phyloP scores from a whole-genome alignment of 208 protist genomes.

The Leishmania lainsoni region DNA sequence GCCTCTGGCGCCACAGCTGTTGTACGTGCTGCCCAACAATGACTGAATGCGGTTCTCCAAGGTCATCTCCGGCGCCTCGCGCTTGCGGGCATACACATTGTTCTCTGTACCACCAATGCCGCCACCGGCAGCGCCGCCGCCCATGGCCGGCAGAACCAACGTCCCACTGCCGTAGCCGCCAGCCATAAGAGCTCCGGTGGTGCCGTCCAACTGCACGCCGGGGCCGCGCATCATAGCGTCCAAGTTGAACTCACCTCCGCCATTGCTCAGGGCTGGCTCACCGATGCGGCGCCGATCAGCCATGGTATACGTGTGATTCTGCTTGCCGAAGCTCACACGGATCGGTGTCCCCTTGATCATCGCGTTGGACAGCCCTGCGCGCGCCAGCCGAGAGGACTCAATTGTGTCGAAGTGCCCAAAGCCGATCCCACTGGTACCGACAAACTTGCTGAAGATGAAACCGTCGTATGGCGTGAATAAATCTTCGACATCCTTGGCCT shows the following conservation, averaged over 20 bases:
- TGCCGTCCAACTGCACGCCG: slow-evolving; percentile 30
- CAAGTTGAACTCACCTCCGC: slow-evolving; percentile 34
- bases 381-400: slow-evolving; percentile 63
- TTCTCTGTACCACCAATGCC: slow-evolving; percentile 17
- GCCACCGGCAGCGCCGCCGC: slow-evolving; percentile 30
- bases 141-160: slow-evolving; percentile 63
- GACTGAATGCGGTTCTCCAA: slow-evolving; percentile 75
- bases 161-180: slow-evolving; percentile 30
- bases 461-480: slow-evolving; percentile 77
- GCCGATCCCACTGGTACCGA: slow-evolving; percentile 62
- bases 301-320: slow-evolving; percentile 76
- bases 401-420: slow-evolving; percentile 87
- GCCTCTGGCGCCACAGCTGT: slow-evolving; percentile 61
- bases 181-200: slow-evolving; percentile 41
- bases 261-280: slow-evolving; percentile 9
- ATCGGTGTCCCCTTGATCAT: slow-evolving; percentile 68
- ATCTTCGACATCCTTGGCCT: slow-evolving; percentile 66
- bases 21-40: slow-evolving; percentile 71
- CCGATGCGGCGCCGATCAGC: slow-evolving; percentile 53
- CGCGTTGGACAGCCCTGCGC: slow-evolving; percentile 54
- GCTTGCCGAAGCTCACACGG: slow-evolving; percentile 84
- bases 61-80: slow-evolving; percentile 60
- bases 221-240: slow-evolving; percentile 51
- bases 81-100: slow-evolving; percentile 53
- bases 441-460: slow-evolving; percentile 85